Base-by-base conservation (phyloP, 106 monocot species). In the Amphibolis antarctica region DNA sequence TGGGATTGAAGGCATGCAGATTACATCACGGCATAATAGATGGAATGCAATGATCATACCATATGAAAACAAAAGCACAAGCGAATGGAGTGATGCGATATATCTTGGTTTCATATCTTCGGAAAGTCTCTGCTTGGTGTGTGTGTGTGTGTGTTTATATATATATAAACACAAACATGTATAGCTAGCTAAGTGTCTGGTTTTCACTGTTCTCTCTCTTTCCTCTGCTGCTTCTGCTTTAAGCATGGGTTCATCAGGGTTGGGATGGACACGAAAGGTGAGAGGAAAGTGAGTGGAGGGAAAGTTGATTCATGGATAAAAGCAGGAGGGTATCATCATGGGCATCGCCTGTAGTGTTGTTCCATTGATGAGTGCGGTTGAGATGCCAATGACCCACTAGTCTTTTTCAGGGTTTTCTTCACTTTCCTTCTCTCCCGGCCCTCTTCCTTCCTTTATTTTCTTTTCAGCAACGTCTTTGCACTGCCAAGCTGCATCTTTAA, bases 371-470 rank as follows among this genome's bases (percentile, higher is more conserved):
- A 30, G 22, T 42, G 55, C 19, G 67, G 12, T 66, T 30, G 54
- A 67, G 67, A 67, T 67, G 31, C 42, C 67, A 67, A 36, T 53
- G 54, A 12, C 51, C 10, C n/a, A n/a, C n/a, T 53, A 46, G 48
- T 55, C 50, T 18, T 65, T 46, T 30, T 28, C 26, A 20, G 52
- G n/a, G 51, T n/a, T 53, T 17, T n/a, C 48, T 65, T 30, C 9
- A 18, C 29, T 47, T 51, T 51, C 50, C 43, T 54, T 55, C 43
- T 18, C 57, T 27, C 23, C 21, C 22, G 12, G 43, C 5, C 28
- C 57, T 18, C 23, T 59, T 46, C 44, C 27, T 69, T 12, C 28
- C 18, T 47, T 12, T 43, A 21, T 42, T 44, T 18, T 59, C 31
- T 31, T 31, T 10, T 62, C 21, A 15, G 6, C 36, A 10, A 22